Evolutionary conservation across 2,329 filamentous ascomycete species (phyloP).

Genomic region (Trichoderma lentiforme): DNA sequence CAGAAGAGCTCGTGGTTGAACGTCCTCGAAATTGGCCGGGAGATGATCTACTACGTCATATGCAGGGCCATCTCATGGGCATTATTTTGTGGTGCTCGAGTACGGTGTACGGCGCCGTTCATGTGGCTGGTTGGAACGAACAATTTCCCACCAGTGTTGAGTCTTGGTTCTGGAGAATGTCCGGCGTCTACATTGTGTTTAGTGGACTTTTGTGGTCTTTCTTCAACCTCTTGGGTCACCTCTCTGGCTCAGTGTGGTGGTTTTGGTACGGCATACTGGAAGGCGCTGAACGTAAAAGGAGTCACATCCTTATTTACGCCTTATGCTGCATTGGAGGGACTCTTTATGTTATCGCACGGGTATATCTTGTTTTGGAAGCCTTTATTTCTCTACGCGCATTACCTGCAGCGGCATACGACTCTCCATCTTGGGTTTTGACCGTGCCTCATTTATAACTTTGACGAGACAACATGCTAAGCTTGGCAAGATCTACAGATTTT

Average conservation of each 20-base stretch:
- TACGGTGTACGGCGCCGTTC: background rate
- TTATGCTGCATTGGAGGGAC: constrained; percentile 7
- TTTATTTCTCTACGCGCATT: constrained; percentile 13
- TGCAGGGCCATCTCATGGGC: background rate
- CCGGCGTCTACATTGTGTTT: constrained; percentile 9
- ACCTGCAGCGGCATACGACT: constrained; percentile 12
- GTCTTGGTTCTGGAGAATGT: constrained; percentile 14
- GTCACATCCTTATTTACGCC: constrained; percentile 1
- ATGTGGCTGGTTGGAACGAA: background rate
- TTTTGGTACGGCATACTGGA: constrained; percentile 15
- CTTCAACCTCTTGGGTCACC: constrained; percentile 12
- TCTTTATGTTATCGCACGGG: constrained; percentile 9
- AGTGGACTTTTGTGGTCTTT: constrained; percentile 14
- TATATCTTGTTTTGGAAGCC: constrained; percentile 9
- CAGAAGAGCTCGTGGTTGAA: constrained; percentile 16
- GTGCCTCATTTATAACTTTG: background rate
- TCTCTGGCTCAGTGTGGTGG: constrained; percentile 7
- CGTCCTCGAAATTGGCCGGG: constrained; percentile 15
- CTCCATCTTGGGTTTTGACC: background rate
- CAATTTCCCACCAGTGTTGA: background rate
- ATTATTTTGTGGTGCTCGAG: background rate
- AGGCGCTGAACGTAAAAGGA: background rate
- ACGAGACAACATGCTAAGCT: background rate
- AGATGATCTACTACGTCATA: constrained; percentile 3
- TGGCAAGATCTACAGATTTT: background rate